Base-by-base conservation (phyloP, 2,329 filamentous ascomycete species). In the Fusarium sp. region DNA sequence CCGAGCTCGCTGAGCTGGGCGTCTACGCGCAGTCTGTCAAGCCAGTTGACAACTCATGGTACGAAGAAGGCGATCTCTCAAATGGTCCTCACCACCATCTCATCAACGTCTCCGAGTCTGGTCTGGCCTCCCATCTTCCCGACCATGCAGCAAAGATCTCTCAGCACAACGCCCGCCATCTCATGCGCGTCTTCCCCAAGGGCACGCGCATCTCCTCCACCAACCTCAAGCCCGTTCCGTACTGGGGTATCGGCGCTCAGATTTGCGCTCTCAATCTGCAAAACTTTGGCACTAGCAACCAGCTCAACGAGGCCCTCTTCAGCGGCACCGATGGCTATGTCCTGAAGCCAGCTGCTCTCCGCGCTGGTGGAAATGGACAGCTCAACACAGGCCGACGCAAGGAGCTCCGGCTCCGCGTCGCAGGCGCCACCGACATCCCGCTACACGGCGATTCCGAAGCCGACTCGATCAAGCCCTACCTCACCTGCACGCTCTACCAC, bases 211-310 rank as follows among this genome's bases (percentile, higher is more conserved):
- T 90, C 70, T 84, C 84, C 0, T 89, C 86, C 3, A 81, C 79
- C 32, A 90, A 90, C 68, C 80, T 90, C 3, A 80, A 80, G 49
- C 87, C 86, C 0, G 80, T 87, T 0, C 80, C 82, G 0, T 90
- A 88, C 70, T 90, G 88, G 88, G 85, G 80, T 7, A 71, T 89
- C 4, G 88, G 88, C 1, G 87, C 87, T 3, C 88, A 90, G 66
- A 86, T 90, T 42, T 89, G 86, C 69, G 88, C 88, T 4, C 78
- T 90, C 48, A 90, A 90, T 74, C 88, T 87, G 84, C 88, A 90
- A 68, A 88, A 82, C 0, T 90, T 89, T 62, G 86, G 85, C 31
- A 82, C 82, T 7, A 81, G 81, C 67, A 87, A 88, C 76, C 88
- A 90, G 72, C 77, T 90, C 63, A 90, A 90, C 69, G 86, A 89